phyloP scores from a whole-genome alignment of 106 monocot species.

The Dendrobium nobile region DNA sequence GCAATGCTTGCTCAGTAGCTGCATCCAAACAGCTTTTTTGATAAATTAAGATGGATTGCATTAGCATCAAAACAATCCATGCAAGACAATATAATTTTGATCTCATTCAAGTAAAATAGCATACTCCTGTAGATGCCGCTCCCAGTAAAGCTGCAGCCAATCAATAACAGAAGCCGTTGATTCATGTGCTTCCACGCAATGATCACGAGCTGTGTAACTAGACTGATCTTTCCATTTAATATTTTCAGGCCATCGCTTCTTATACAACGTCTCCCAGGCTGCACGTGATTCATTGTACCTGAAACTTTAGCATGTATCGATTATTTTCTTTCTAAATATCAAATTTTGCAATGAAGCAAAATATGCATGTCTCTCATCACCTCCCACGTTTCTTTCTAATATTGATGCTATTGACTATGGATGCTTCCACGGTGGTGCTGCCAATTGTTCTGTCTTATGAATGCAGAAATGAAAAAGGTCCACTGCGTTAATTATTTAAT shows the following conservation, averaged over 20 bases:
- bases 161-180: slow-evolving; percentile 4
- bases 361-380: slow-evolving; percentile 4
- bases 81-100: background rate
- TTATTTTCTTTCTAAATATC: background rate
- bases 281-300: slow-evolving; percentile 14
- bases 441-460: slow-evolving; percentile 14
- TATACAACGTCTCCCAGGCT: slow-evolving; percentile 21
- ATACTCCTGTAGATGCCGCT: slow-evolving; percentile 23
- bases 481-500: background rate
- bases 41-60: background rate
- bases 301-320: slow-evolving; percentile 1
- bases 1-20: slow-evolving; percentile 7
- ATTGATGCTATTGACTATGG: background rate
- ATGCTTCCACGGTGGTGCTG: background rate
- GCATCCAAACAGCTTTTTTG: slow-evolving; percentile 8
- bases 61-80: background rate
- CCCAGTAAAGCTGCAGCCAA: slow-evolving; percentile 29
- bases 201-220: background rate
- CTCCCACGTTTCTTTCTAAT: slow-evolving; percentile 19
- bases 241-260: slow-evolving; percentile 20
- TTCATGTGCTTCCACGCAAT: slow-evolving; percentile 8
- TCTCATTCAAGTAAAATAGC: slow-evolving; percentile 3
- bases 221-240: background rate
- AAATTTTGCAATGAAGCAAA: background rate
- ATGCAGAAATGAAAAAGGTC: background rate